A percentile compares a stretch with the other conserved stretches of the same genome.
phyloP scores from a whole-genome alignment of 1,284 basidiomycete genomes.

The Afroboletus lepidellus region DNA sequence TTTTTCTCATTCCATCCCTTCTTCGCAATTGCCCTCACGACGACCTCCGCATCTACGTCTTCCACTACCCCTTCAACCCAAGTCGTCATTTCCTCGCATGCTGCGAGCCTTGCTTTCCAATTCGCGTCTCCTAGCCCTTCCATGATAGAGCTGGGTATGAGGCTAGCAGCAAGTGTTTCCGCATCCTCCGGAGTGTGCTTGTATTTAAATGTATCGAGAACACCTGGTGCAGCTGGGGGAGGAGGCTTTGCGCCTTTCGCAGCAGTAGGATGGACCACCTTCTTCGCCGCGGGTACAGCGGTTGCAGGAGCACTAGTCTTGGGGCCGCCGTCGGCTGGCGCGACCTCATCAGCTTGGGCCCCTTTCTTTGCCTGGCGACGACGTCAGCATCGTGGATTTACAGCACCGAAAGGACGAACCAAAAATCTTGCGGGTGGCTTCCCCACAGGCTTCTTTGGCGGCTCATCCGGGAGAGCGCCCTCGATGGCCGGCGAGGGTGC shows the following conservation, averaged over 20 bases:
- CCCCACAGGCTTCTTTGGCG: constrained; percentile 45
- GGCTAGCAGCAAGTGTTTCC: constrained; percentile 72
- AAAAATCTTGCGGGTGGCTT: constrained; percentile 53
- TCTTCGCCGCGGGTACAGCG: constrained; percentile 46
- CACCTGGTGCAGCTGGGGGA: constrained; percentile 45
- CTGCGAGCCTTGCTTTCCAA: constrained; percentile 92
- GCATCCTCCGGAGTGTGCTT: constrained; percentile 93
- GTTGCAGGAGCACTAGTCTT: constrained; percentile 32
- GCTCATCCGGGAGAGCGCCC: constrained; percentile 30
- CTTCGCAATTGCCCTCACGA: constrained; percentile 89
- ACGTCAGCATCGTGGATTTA: constrained; percentile 10
- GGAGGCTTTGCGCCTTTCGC: constrained; percentile 54
- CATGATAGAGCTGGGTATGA: constrained; percentile 73
- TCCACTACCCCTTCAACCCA: constrained; percentile 79
- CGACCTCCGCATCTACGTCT: constrained; percentile 82
- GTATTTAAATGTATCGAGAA: constrained; percentile 86
- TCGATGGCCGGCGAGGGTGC: constrained; percentile 16
- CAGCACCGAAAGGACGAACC: constrained; percentile 32
- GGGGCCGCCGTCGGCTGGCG: constrained; percentile 27
- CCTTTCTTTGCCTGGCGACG: constrained; percentile 53
- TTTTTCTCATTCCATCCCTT: constrained; percentile 99
- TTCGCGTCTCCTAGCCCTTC: constrained; percentile 80
- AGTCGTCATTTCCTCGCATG: constrained; percentile 79
- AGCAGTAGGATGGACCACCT: constrained; percentile 39
- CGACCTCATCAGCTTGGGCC: constrained; percentile 34